phyloP scores from a whole-genome alignment of 164 flowering plant species.

The Malania oleifera region DNA sequence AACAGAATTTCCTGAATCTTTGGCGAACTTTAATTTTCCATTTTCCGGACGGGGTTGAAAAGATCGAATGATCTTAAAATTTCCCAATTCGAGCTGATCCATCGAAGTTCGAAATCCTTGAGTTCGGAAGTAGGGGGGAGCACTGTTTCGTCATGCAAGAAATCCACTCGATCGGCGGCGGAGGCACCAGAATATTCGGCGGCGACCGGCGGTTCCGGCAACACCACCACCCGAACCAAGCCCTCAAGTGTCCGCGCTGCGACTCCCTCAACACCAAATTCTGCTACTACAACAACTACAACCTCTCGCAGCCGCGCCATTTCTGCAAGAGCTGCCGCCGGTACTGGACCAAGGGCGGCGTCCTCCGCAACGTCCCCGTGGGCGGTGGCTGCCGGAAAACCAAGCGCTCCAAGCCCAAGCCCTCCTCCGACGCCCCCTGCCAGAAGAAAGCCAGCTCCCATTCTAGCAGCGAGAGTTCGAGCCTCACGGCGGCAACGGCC shows the following conservation, averaged over 20 bases:
- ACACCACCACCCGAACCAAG: slow-evolving; percentile 32
- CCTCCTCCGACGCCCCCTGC: background rate
- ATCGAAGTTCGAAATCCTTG: background rate
- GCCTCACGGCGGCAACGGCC: slow-evolving; percentile 24
- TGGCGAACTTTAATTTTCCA: background rate
- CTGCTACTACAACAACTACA: slow-evolving; percentile 88
- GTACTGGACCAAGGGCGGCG: slow-evolving; percentile 92
- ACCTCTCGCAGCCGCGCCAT: slow-evolving; percentile 86
- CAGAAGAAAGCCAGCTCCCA: slow-evolving; percentile 16
- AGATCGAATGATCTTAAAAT: no score
- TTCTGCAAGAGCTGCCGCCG: slow-evolving; percentile 79
- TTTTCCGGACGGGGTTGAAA: no score
- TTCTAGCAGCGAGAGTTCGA: slow-evolving; percentile 39
- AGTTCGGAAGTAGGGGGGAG: background rate
- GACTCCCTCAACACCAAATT: slow-evolving; percentile 76
- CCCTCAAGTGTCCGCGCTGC: slow-evolving; percentile 76
- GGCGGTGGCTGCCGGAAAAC: slow-evolving; percentile 82
- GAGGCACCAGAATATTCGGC: slow-evolving; percentile 12
- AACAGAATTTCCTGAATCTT: no score
- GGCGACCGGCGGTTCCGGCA: slow-evolving; percentile 41
- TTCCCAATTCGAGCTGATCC: no score
- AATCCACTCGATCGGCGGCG: slow-evolving; percentile 32
- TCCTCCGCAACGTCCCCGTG: slow-evolving; percentile 80
- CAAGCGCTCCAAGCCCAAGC: slow-evolving; percentile 33
- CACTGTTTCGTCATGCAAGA: slow-evolving; percentile 37